phyloP scores from a whole-genome alignment of 1,284 basidiomycete species.

The Termitomyces sp. region DNA sequence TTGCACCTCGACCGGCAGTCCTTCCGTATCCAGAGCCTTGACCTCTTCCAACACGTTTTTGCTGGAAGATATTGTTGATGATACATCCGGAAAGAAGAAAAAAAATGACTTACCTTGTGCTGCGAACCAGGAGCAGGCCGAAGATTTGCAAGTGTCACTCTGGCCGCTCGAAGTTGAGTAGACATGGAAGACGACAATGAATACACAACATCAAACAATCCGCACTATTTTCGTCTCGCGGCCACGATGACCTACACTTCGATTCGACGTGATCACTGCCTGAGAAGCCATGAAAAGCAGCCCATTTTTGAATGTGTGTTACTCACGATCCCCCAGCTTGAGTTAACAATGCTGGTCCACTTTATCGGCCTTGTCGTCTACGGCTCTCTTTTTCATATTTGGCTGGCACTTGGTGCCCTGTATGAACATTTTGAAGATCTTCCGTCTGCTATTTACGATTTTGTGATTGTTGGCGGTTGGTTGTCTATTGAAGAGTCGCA shows the following conservation, averaged over 20 bases:
- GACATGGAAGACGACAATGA: conserved; percentile 21
- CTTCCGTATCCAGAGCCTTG: conserved; percentile 88
- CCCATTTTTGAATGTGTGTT: neutral
- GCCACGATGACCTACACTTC: too few species aligned
- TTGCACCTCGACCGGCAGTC: conserved; percentile 90
- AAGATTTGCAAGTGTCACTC: conserved; percentile 58
- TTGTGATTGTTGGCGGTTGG: conserved; percentile 17
- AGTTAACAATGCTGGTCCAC: neutral
- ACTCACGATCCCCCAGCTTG: neutral
- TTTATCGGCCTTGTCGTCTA: neutral
- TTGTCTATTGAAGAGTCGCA: neutral
- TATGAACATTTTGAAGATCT: conserved; percentile 8
- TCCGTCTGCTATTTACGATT: conserved; percentile 11
- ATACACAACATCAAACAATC: conserved; percentile 7
- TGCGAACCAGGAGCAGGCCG: conserved; percentile 57
- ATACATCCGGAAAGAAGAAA: conserved; percentile 3
- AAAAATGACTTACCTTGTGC: conserved; percentile 43
- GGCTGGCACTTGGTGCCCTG: neutral
- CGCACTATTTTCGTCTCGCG: neutral
- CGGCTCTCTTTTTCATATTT: neutral
- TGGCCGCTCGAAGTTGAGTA: conserved; percentile 29
- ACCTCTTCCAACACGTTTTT: conserved; percentile 93
- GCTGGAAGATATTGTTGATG: conserved; percentile 39
- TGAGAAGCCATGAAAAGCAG: neutral
- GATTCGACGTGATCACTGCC: neutral